phyloP scores from a whole-genome alignment of 345 rosid species.

The Citrus inodora region DNA sequence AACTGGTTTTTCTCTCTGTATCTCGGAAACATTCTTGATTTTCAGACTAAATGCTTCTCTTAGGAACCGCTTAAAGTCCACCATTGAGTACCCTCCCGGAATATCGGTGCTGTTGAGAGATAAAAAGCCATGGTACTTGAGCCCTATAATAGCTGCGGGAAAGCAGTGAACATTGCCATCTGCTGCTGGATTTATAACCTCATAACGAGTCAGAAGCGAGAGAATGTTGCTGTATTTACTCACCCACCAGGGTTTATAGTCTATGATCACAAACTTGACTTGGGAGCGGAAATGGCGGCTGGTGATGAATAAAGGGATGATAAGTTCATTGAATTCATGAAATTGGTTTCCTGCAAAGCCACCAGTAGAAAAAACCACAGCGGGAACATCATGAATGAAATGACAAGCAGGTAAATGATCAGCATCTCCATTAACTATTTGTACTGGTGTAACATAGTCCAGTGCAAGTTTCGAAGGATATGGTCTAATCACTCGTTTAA shows the following conservation, averaged over 20 bases:
- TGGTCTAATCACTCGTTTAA: slow-evolving; percentile 18
- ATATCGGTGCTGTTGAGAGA: slow-evolving; percentile 21
- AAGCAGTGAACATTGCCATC: slow-evolving; percentile 39
- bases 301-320: slow-evolving; percentile 48
- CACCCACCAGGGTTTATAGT: slow-evolving; percentile 35
- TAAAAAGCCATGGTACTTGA: slow-evolving; percentile 26
- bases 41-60: slow-evolving; percentile 28
- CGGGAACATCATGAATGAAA: slow-evolving; percentile 24
- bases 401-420: slow-evolving; percentile 19
- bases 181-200: slow-evolving; percentile 23
- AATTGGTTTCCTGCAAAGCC: slow-evolving; percentile 36
- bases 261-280: slow-evolving; percentile 32
- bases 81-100: slow-evolving; percentile 34
- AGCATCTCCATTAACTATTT: slow-evolving; percentile 20
- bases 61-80: slow-evolving; percentile 39
- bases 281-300: slow-evolving; percentile 24
- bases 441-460: slow-evolving; percentile 20
- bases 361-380: slow-evolving; percentile 35
- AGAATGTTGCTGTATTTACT: slow-evolving; percentile 26
- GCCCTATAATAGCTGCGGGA: slow-evolving; percentile 38
- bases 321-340: slow-evolving; percentile 42
- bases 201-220: slow-evolving; percentile 20
- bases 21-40: slow-evolving; percentile 11
- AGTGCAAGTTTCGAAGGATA: slow-evolving; percentile 21
- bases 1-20: slow-evolving; percentile 19